A percentile compares a stretch with the other conserved stretches of the same genome.
Conservation (phyloP, 139 green algal genomes). For the Ettlia oleoabundans region DNA sequence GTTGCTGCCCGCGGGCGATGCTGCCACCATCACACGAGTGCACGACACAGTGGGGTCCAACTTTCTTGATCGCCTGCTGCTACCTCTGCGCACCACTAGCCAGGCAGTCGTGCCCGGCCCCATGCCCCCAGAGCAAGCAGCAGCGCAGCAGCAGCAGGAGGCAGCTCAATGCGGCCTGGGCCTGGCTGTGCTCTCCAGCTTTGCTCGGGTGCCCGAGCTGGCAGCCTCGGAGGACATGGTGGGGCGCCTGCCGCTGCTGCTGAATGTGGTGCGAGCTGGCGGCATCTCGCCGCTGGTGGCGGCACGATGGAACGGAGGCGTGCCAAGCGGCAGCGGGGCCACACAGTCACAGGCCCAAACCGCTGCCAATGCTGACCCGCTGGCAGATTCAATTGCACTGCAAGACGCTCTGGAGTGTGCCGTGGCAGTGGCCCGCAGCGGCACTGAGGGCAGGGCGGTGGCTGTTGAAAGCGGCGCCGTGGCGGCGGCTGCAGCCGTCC, state of each 20-base stretch:
- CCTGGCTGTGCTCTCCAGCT: slow-evolving; percentile 58
- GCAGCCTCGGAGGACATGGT: slow-evolving; percentile 43
- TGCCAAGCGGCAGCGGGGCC: neutral
- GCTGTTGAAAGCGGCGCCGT: slow-evolving; percentile 34
- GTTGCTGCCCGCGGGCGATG: slow-evolving; percentile 58
- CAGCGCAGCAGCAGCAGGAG: slow-evolving; percentile 22
- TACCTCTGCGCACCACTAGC: slow-evolving; percentile 54
- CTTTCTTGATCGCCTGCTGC: slow-evolving; percentile 73
- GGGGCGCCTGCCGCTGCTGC: slow-evolving; percentile 53
- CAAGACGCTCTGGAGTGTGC: slow-evolving; percentile 68
- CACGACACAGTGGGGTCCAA: slow-evolving; percentile 59
- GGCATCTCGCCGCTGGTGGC: slow-evolving; percentile 38
- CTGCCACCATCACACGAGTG: slow-evolving; percentile 33
- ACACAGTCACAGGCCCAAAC: neutral
- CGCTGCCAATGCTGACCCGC: neutral
- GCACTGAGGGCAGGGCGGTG: slow-evolving; percentile 14
- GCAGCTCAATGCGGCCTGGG: slow-evolving; percentile 43
- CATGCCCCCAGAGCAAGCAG: neutral
- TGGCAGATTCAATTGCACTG: slow-evolving; percentile 35
- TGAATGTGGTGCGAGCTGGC: slow-evolving; percentile 52
- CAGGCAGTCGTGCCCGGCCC: neutral
- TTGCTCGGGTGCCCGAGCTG: slow-evolving; percentile 56
- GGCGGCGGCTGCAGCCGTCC: slow-evolving; percentile 7
- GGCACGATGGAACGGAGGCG: too few species aligned
- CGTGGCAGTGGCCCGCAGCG: slow-evolving; percentile 14